phyloP scores from a whole-genome alignment of 768 basidiomycete genomes.

The Rhizopogon vinicolor region DNA sequence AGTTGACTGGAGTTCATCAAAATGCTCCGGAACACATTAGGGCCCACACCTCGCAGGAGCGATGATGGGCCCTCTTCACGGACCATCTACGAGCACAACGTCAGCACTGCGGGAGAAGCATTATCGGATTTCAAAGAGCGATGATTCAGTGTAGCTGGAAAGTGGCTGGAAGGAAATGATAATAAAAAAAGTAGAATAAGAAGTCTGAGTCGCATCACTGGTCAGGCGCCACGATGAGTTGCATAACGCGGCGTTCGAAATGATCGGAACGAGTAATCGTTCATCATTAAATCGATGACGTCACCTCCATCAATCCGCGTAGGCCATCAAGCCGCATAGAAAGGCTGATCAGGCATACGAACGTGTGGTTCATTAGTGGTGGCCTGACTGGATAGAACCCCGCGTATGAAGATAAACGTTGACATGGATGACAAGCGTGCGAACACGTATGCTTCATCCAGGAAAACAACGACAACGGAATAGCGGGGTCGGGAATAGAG shows the following conservation, averaged over 20 bases:
- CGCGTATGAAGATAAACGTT: not conserved
- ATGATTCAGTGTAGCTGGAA: constrained; percentile 1
- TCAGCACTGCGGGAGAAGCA: not conserved
- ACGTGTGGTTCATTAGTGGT: no score
- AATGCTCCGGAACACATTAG: constrained; percentile 82
- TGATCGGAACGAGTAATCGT: no score
- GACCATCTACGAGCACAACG: constrained; percentile 56
- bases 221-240: not conserved
- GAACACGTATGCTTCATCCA: not conserved
- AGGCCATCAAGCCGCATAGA: not conserved
- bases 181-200: not conserved
- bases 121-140: constrained; percentile 3
- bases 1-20: constrained; percentile 93
- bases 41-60: constrained; percentile 70
- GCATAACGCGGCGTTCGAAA: not conserved
- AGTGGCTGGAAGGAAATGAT: not conserved
- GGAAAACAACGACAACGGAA: not conserved
- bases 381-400: no score
- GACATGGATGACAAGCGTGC: not conserved
- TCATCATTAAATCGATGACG: not conserved
- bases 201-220: not conserved
- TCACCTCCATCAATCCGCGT: not conserved
- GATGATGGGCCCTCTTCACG: constrained; percentile 80
- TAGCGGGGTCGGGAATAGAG: not conserved
- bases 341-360: not conserved